These are phyloP conservation scores for Halophytophthora polymorphica DNA, from an alignment of 352 stramenopile species.

Conservation along the genomic window DNA sequence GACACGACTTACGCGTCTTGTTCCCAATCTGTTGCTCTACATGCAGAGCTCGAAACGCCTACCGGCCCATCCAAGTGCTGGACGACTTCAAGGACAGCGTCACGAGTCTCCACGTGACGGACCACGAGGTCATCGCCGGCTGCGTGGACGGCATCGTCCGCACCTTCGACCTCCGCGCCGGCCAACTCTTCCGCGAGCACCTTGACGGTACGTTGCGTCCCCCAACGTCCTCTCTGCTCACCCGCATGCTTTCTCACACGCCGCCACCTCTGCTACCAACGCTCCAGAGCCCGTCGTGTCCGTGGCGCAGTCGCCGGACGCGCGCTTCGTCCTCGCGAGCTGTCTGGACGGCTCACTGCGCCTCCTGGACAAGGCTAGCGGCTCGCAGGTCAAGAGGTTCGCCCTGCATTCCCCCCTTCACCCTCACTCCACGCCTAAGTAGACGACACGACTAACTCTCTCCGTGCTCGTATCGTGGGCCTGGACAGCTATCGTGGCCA, in stretches of 20 bases:
- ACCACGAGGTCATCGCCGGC: slow-evolving; percentile 78
- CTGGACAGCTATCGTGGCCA: slow-evolving; percentile 61
- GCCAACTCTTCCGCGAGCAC: slow-evolving; percentile 64
- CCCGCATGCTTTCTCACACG: not conserved
- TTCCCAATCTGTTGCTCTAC: slow-evolving; percentile 4
- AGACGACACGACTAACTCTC: not conserved
- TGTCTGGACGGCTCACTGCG: slow-evolving; percentile 72
- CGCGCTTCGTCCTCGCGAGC: slow-evolving; percentile 72
- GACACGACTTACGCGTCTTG: not conserved
- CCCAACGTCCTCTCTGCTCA: too few species aligned
- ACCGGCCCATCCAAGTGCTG: slow-evolving; percentile 78
- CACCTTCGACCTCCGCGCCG: slow-evolving; percentile 81
- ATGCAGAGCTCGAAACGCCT: slow-evolving; percentile 65
- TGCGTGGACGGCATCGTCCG: slow-evolving; percentile 83
- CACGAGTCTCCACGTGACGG: slow-evolving; percentile 73
- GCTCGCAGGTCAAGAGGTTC: slow-evolving; percentile 72
- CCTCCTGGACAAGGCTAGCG: slow-evolving; percentile 67
- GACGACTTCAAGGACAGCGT: slow-evolving; percentile 89
- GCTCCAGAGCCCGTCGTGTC: slow-evolving; percentile 71
- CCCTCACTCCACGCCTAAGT: too few species aligned
- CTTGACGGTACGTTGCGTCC: slow-evolving; percentile 64
- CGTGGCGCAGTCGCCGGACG: slow-evolving; percentile 68
- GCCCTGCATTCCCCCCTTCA: not conserved
- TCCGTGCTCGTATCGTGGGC: slow-evolving; percentile 3
- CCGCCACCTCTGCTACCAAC: slow-evolving; percentile 4